Percentiles rank a stretch among this genome's conserved stretches.
These are phyloP conservation scores for Linnemannia exigua DNA, from an alignment of 192 early-diverging fungal species.

Conservation along the genomic window DNA sequence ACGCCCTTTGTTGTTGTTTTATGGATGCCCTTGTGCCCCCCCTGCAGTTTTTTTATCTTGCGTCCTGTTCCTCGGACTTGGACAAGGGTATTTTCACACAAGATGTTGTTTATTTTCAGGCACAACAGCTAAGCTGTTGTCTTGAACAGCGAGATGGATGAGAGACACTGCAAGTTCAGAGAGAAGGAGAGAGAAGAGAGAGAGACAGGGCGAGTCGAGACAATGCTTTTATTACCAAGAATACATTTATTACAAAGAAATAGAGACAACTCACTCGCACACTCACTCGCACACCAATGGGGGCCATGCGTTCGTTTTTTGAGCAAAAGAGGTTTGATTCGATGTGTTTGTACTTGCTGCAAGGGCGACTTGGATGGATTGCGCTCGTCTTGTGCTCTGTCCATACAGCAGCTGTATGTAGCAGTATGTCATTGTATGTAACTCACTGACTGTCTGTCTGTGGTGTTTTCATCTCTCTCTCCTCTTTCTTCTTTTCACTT, in stretches of 20 bases:
- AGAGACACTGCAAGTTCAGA: neutral
- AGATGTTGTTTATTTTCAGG: neutral
- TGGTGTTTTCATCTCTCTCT: neutral
- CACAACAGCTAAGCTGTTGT: no score
- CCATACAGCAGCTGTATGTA: no score
- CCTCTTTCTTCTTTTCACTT: neutral
- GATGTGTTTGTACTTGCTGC: neutral
- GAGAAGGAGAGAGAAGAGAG: neutral
- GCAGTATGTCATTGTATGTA: no score
- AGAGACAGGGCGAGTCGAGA: neutral
- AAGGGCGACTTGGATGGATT: no score
- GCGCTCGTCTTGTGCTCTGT: no score
- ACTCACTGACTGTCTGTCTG: no score
- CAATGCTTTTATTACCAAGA: neutral
- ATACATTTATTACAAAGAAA: no score
- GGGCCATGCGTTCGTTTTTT: neutral
- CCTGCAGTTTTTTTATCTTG: constrained; percentile 12
- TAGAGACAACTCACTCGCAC: neutral
- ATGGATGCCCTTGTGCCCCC: no score
- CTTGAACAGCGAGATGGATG: neutral
- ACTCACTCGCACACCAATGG: neutral
- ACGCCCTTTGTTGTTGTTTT: neutral
- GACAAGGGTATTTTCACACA: neutral
- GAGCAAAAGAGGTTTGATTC: neutral
- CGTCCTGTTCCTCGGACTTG: neutral